Percentiles rank a stretch among this genome's conserved stretches.
These are phyloP conservation scores for Xylaria sp. DNA, from an alignment of 2,329 filamentous ascomycete genomes.

Conservation along the genomic window DNA sequence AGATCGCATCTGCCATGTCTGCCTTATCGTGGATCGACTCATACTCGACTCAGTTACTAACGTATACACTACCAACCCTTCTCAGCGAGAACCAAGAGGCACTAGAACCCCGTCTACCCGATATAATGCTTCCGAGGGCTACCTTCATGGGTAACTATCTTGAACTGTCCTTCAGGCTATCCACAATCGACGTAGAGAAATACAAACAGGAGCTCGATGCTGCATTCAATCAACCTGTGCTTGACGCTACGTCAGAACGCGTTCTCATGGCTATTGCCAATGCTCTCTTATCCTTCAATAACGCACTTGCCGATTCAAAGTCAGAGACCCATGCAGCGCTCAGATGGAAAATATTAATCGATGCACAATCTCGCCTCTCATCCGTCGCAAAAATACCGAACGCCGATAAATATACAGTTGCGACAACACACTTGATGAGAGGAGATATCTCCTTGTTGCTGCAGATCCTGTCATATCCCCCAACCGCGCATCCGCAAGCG, in stretches of 20 bases:
- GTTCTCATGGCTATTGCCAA: slow-evolving; percentile 34
- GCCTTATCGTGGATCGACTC: slow-evolving; percentile 63
- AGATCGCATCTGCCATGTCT: slow-evolving; percentile 19
- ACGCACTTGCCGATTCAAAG: slow-evolving; percentile 32
- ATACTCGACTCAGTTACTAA: slow-evolving; percentile 56
- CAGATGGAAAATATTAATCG: slow-evolving; percentile 39
- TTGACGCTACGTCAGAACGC: slow-evolving; percentile 30
- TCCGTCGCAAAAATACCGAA: slow-evolving; percentile 27
- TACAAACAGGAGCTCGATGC: slow-evolving; percentile 39
- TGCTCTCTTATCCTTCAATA: slow-evolving; percentile 38
- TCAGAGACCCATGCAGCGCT: slow-evolving; percentile 21
- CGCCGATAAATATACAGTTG: slow-evolving; percentile 24
- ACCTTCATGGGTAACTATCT: slow-evolving; percentile 36
- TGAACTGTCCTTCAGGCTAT: slow-evolving; percentile 36
- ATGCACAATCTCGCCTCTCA: slow-evolving; percentile 26
- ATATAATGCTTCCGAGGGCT: slow-evolving; percentile 37
- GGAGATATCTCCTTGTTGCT: slow-evolving; percentile 40
- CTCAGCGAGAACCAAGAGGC: slow-evolving; percentile 12
- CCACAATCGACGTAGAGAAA: slow-evolving; percentile 32
- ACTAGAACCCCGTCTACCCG: slow-evolving; percentile 22
- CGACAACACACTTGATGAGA: slow-evolving; percentile 37
- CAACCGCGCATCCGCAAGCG: slow-evolving; percentile 33
- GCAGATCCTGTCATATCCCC: slow-evolving; percentile 36
- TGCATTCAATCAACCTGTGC: slow-evolving; percentile 34
- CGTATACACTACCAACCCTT: slow-evolving; percentile 12